These are phyloP conservation scores for Lentinus brumalis DNA, from an alignment of 768 basidiomycete species.

Conservation along the genomic window DNA sequence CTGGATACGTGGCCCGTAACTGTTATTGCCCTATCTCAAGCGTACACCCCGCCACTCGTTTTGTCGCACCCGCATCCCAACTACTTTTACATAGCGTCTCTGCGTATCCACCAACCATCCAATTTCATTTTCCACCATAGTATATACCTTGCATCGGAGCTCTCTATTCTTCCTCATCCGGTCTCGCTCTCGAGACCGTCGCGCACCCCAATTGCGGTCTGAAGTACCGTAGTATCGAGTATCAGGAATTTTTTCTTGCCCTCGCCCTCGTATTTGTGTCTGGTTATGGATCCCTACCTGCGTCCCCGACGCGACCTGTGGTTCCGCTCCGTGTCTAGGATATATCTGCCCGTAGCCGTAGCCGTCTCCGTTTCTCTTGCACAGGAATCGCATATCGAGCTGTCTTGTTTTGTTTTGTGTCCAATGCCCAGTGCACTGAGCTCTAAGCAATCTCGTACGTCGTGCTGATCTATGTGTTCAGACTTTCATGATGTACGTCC, in stretches of 20 bases:
- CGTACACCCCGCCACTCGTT: slow-evolving; percentile 25
- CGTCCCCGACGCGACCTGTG: not conserved
- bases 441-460: not conserved
- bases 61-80: not conserved
- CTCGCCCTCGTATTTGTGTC: not conserved
- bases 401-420: not conserved
- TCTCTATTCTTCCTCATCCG: not conserved
- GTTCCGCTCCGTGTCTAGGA: slow-evolving; percentile 1
- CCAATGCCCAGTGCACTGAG: not conserved
- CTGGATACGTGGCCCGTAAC: slow-evolving; percentile 9
- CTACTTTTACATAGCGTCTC: not conserved
- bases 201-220: not conserved
- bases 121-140: slow-evolving; percentile 13
- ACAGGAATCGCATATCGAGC: not conserved
- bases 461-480: not conserved
- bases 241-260: not conserved
- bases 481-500: not conserved
- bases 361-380: not conserved
- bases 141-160: slow-evolving; percentile 20
- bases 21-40: slow-evolving; percentile 21
- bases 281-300: slow-evolving; percentile 3
- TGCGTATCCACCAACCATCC: not conserved
- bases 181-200: not conserved
- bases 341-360: slow-evolving; percentile 14
- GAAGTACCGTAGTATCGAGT: slow-evolving; percentile 12